A percentile compares a stretch with the other conserved stretches of the same genome.
Conservation (phyloP, 208 protist genomes). For the Leptomonas seymouri region DNA sequence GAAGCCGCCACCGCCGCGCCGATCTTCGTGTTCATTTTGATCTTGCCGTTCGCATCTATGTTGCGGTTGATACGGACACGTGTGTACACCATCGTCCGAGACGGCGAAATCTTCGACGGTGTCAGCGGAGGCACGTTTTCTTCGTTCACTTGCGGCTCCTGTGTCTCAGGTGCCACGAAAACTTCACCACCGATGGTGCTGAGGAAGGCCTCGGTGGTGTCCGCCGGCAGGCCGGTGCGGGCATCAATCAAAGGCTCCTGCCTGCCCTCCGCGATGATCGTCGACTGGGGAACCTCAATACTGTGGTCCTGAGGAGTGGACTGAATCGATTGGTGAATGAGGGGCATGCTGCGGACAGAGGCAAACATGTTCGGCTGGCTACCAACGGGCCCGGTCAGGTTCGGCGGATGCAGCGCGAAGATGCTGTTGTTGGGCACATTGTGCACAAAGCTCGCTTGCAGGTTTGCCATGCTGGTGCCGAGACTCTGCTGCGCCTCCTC, state of each 20-base stretch:
- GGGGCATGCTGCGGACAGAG: neutral
- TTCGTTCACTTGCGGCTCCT: conserved; percentile 43
- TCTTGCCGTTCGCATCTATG: conserved; percentile 61
- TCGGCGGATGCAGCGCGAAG: conserved; percentile 21
- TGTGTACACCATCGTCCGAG: conserved; percentile 61
- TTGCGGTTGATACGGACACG: conserved; percentile 69
- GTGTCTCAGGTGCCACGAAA: conserved; percentile 44
- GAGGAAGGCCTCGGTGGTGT: conserved; percentile 49
- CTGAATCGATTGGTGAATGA: neutral
- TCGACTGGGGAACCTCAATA: conserved; percentile 13
- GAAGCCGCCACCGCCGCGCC: conserved; percentile 50
- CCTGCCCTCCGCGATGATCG: conserved; percentile 18
- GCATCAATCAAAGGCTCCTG: conserved; percentile 19
- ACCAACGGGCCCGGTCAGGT: neutral
- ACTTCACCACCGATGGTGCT: conserved; percentile 48
- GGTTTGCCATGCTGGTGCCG: conserved; percentile 41
- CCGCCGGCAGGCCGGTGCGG: conserved; percentile 37
- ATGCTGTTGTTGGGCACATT: conserved; percentile 45
- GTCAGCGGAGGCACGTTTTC: conserved; percentile 58
- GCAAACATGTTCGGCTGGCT: conserved; percentile 8
- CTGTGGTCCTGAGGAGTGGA: neutral
- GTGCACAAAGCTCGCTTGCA: conserved; percentile 50
- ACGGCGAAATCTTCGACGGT: conserved; percentile 51
- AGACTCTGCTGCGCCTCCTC: conserved; percentile 46
- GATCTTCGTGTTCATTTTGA: conserved; percentile 54